These are phyloP conservation scores for Exophiala lecanii-corni DNA, from an alignment of 2,329 filamentous ascomycete species.

Conservation along the genomic window DNA sequence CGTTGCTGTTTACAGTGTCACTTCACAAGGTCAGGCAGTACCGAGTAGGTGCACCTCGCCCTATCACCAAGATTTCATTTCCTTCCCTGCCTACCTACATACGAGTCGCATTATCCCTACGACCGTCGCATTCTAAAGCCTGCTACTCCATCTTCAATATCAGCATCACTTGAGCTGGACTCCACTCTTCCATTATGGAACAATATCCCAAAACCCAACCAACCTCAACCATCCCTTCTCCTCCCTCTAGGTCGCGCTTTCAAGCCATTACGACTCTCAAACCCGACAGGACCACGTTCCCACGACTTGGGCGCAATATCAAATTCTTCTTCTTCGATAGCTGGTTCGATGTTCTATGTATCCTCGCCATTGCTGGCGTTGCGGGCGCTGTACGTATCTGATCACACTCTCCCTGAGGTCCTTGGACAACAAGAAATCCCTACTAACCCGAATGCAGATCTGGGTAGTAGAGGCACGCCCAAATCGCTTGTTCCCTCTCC, in stretches of 20 bases:
- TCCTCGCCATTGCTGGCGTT: slow-evolving; percentile 5
- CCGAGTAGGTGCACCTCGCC: no score
- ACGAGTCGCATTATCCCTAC: no score
- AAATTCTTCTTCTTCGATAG: slow-evolving; percentile 12
- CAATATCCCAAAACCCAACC: no score
- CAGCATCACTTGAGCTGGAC: no score
- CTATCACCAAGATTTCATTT: no score
- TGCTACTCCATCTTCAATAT: no score
- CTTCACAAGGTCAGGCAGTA: no score
- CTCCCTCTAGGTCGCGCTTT: neutral
- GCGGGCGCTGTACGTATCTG: slow-evolving; percentile 7
- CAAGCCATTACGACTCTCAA: neutral
- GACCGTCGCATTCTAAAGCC: no score
- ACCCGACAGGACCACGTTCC: slow-evolving; percentile 5
- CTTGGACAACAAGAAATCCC: neutral
- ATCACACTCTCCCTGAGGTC: neutral
- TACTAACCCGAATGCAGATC: slow-evolving; percentile 2
- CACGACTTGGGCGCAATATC: slow-evolving; percentile 4
- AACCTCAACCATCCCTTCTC: no score
- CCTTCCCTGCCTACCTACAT: no score
- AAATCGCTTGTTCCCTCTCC: slow-evolving; percentile 10
- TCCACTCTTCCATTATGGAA: no score
- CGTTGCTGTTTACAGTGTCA: no score
- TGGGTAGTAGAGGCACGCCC: slow-evolving; percentile 9
- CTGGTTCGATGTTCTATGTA: slow-evolving; percentile 8